phyloP scores from a whole-genome alignment of 352 stramenopile genomes.

The Saprolegnia parasitica region DNA sequence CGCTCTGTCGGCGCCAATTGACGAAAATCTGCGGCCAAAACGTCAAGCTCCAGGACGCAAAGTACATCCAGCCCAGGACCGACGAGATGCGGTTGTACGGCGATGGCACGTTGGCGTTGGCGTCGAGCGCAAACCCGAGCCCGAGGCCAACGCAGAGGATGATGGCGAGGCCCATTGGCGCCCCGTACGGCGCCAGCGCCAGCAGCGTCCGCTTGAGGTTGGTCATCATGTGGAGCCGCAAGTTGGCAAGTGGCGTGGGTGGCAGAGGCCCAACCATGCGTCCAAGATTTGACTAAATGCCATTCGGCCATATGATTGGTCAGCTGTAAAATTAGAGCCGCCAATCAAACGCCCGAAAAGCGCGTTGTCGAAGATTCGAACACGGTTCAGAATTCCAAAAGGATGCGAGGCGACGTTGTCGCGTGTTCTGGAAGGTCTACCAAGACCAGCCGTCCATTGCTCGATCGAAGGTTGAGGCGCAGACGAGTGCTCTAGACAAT shows the following conservation, averaged over 20 bases:
- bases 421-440: no score
- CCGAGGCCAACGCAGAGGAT: slow-evolving; percentile 56
- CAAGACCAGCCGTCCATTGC: no score
- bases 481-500: no score
- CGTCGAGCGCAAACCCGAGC: slow-evolving; percentile 56
- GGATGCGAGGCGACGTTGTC: background rate
- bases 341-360: background rate
- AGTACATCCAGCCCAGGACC: slow-evolving; percentile 90
- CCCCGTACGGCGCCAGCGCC: slow-evolving; percentile 20
- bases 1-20: slow-evolving; percentile 86
- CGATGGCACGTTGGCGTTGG: slow-evolving; percentile 73
- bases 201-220: background rate
- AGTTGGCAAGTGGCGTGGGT: background rate
- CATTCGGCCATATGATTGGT: background rate
- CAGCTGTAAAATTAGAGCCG: slow-evolving; percentile 2
- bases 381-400: background rate
- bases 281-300: slow-evolving; percentile 4
- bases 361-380: slow-evolving; percentile 3
- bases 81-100: slow-evolving; percentile 81
- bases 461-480: no score
- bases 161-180: slow-evolving; percentile 39
- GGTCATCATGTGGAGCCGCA: background rate
- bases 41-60: slow-evolving; percentile 85
- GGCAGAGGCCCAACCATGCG: background rate
- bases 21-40: slow-evolving; percentile 92